Base-by-base conservation (phyloP, 2,329 filamentous ascomycete species). In the Fusarium citri region DNA sequence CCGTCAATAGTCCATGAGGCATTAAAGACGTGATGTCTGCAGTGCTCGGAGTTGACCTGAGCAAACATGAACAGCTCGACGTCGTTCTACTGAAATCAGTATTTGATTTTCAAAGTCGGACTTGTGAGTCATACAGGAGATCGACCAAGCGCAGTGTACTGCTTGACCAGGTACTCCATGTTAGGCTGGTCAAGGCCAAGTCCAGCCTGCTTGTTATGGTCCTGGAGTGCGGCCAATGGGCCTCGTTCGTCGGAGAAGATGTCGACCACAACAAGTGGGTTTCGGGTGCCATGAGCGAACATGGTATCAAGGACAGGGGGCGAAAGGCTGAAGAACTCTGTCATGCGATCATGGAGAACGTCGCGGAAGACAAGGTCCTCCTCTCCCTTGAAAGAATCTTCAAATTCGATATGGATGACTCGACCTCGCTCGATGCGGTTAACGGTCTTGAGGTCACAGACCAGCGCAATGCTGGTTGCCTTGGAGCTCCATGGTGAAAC, bases 11-110 rank as follows among this genome's bases (percentile, higher is more conserved):
- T 96, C 94, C 96, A 99, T 63, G 90, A 91, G 28, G 96, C 94
- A 80, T 99, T 99, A 87, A 99, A 99, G 75, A 97, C 92, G 84
- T 98, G 97, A 79, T 88, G 86, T 25, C 86, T 84, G 72, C 86
- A 97, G 81, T 98, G 95, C 85, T 99, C 96, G 5, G 95, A 98
- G 84, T 98, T 98, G 79, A 99, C 95, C 82, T 99, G 96, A 18
- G 95, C 95, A 80, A 98, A 99, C 96, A 98, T 98, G 86, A 98
- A 98, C 23, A 98, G 86, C 82, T 99, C 96, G 46, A 98, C 93
- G 78, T 98, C 96, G 65, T 94, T 74, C 72, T 74, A 55, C 55
- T 50, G 55, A 62, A 65, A 68, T 74, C 60, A 74, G 71, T 50
- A 62, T 54, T 66, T 67, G 64, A 53, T 62, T 62, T 55, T 58